Evolutionary conservation across 129 eudicot species (phyloP).

Genomic region (Centaurea solstitialis): DNA sequence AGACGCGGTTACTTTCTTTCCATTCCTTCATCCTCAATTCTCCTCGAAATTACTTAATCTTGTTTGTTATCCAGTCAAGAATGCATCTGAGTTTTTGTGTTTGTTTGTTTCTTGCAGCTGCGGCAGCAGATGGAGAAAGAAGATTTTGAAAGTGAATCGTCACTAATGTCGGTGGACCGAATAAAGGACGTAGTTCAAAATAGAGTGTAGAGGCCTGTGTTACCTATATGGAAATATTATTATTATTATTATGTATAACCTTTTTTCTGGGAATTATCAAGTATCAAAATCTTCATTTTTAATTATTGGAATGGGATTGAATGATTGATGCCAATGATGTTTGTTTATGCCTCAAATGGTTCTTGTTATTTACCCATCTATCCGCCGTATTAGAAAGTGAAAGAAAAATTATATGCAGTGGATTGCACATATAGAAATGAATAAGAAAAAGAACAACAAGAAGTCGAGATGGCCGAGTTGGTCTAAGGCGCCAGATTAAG

Average conservation of each 20-base stretch:
- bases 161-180: constrained; percentile 64
- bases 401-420: too few species aligned
- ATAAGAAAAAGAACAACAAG: neutral
- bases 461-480: constrained; percentile 90
- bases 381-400: neutral
- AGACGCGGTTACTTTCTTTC: constrained; percentile 47
- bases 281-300: neutral
- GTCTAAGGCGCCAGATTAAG: constrained; percentile 99
- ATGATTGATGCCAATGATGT: neutral
- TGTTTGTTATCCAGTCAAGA: neutral
- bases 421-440: neutral
- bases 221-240: neutral
- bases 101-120: constrained; percentile 49
- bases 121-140: constrained; percentile 77
- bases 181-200: constrained; percentile 60
- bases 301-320: neutral
- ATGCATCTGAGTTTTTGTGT: neutral
- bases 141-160: constrained; percentile 66
- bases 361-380: neutral
- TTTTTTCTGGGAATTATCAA: neutral
- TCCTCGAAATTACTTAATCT: neutral
- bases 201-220: constrained; percentile 33
- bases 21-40: neutral
- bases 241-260: neutral
- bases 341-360: neutral